phyloP scores from a whole-genome alignment of 1,284 basidiomycete genomes.

The Trametes hirsuta region DNA sequence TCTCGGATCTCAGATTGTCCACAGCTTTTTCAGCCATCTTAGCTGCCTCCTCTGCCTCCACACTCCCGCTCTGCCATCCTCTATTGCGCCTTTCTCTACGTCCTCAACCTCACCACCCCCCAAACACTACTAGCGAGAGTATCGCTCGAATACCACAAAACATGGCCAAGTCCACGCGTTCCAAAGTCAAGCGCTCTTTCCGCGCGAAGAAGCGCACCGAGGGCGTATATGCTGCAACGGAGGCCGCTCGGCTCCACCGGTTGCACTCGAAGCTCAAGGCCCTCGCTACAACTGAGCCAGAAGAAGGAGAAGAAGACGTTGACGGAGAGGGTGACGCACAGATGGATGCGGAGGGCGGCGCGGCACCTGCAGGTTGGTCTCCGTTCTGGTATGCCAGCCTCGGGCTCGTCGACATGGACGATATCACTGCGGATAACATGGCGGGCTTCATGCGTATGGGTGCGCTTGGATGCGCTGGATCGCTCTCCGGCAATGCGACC shows the following conservation, averaged over 20 bases:
- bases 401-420: constrained; percentile 56
- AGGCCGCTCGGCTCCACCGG: constrained; percentile 83
- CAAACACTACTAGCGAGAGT: neutral
- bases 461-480: neutral
- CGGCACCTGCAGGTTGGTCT: constrained; percentile 59
- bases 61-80: neutral
- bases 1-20: constrained; percentile 19
- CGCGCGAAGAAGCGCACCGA: constrained; percentile 85
- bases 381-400: constrained; percentile 53
- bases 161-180: constrained; percentile 94
- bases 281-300: constrained; percentile 40
- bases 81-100: neutral
- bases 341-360: constrained; percentile 37
- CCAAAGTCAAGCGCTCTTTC: constrained; percentile 86
- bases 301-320: constrained; percentile 46
- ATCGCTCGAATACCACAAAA: constrained; percentile 15
- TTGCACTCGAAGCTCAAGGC: constrained; percentile 72
- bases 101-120: neutral
- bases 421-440: constrained; percentile 55
- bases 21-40: constrained; percentile 20
- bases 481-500: neutral
- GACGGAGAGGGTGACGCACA: constrained; percentile 36
- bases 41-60: neutral
- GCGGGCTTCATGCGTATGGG: constrained; percentile 26
- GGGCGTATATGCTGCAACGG: constrained; percentile 82